Evolutionary conservation across 116 monocot genomes (phyloP).

Genomic region (Dioscorea cayenensis): DNA sequence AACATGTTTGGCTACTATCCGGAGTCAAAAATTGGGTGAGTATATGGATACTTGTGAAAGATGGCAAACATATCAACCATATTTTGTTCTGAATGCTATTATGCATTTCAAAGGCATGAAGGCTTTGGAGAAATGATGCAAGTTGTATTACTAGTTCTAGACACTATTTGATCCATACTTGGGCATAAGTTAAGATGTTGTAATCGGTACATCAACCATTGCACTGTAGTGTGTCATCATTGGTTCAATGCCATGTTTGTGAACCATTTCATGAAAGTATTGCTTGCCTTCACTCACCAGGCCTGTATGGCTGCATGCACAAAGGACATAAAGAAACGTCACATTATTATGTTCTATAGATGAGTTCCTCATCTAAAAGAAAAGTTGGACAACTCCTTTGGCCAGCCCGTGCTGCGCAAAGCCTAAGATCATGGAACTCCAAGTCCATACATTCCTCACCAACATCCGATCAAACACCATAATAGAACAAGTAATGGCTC

Average conservation of each 20-base stretch:
- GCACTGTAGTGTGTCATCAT: slow-evolving; percentile 76
- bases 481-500: slow-evolving; percentile 22
- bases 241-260: slow-evolving; percentile 31
- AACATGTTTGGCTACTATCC: no score
- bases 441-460: slow-evolving; percentile 64
- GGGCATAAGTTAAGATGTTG: no score
- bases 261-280: slow-evolving; percentile 64
- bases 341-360: slow-evolving; percentile 50
- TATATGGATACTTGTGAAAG: no score
- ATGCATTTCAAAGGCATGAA: no score
- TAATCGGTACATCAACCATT: slow-evolving; percentile 79
- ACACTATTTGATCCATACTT: no score
- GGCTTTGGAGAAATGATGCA: no score
- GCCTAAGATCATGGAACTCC: slow-evolving; percentile 76
- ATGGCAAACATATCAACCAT: no score
- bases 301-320: slow-evolving; percentile 72
- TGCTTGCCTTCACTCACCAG: slow-evolving; percentile 34
- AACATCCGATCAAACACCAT: slow-evolving; percentile 42
- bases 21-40: no score
- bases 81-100: no score
- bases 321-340: slow-evolving; percentile 66
- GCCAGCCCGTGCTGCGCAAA: slow-evolving; percentile 53
- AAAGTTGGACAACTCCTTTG: slow-evolving; percentile 36
- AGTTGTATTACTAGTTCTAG: no score
- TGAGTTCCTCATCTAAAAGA: slow-evolving; percentile 43